Percentiles rank a stretch among this genome's conserved stretches.
phyloP scores from a whole-genome alignment of 768 basidiomycete species.

The Candolleomyces aberdarensis region DNA sequence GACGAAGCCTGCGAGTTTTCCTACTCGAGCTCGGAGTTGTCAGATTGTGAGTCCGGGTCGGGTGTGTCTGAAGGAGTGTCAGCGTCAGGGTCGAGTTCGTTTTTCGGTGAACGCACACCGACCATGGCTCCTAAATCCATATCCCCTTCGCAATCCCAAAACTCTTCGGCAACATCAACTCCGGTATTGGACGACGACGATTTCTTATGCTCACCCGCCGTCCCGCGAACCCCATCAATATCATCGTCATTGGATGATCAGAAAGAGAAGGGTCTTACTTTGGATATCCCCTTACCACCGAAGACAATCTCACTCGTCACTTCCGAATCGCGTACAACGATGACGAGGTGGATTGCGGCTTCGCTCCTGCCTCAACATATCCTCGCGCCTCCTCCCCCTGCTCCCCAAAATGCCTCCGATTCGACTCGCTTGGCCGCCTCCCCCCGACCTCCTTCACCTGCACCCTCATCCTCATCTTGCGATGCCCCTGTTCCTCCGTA shows the following conservation, averaged over 20 bases:
- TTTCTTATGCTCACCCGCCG: conserved; percentile 2
- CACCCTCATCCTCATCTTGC: neutral
- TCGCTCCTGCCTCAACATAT: conserved; percentile 28
- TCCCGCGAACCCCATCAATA: neutral
- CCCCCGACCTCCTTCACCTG: too few species aligned
- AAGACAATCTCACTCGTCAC: neutral
- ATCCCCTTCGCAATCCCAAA: too few species aligned
- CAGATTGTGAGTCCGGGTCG: neutral
- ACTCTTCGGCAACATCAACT: conserved; percentile 9
- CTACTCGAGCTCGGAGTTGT: neutral
- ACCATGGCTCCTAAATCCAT: too few species aligned
- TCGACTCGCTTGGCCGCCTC: neutral
- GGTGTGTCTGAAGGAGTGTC: too few species aligned
- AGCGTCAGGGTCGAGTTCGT: neutral
- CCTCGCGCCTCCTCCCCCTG: conserved; percentile 7
- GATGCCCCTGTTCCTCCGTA: conserved; percentile 1
- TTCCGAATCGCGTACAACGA: neutral
- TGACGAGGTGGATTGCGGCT: conserved; percentile 29
- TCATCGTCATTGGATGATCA: neutral
- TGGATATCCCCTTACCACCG: neutral
- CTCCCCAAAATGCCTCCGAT: neutral
- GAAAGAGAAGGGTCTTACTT: too few species aligned
- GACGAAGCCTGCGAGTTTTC: neutral
- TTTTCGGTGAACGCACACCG: neutral
- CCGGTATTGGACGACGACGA: conserved; percentile 19